Conservation (phyloP, 73 alveolate genomes). For the Paramecium sonneborni region DNA sequence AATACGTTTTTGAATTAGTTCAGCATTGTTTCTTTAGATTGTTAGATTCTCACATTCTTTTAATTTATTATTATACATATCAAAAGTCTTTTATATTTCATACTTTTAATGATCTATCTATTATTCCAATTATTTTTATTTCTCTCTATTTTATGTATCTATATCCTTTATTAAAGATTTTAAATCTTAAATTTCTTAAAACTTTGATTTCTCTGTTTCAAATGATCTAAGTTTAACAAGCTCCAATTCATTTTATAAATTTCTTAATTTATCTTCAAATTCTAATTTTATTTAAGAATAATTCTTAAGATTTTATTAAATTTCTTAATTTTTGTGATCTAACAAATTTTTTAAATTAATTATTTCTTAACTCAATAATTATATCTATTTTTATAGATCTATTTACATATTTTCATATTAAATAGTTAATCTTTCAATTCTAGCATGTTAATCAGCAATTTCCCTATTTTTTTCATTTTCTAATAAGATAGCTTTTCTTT, state of each 20-base stretch:
- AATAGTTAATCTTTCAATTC: slow-evolving; percentile 35
- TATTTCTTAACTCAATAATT: neutral
- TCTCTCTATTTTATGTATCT: neutral
- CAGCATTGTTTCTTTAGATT: slow-evolving; percentile 9
- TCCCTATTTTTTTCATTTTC: slow-evolving; percentile 51
- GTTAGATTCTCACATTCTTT: slow-evolving; percentile 51
- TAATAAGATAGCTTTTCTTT: neutral
- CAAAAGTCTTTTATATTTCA: slow-evolving; percentile 32
- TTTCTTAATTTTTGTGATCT: slow-evolving; percentile 40
- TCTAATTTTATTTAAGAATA: neutral
- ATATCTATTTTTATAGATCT: slow-evolving; percentile 6
- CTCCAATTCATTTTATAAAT: slow-evolving; percentile 24
- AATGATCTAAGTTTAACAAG: neutral
- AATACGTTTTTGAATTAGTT: neutral
- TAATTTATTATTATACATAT: slow-evolving; percentile 16
- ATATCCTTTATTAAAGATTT: neutral
- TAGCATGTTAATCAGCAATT: neutral
- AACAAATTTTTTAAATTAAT: neutral
- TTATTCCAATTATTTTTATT: slow-evolving; percentile 27
- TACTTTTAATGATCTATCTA: slow-evolving; percentile 35
- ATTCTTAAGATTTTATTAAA: neutral
- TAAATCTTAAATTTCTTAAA: slow-evolving; percentile 1
- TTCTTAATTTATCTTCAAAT: slow-evolving; percentile 23
- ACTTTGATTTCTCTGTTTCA: slow-evolving; percentile 26
- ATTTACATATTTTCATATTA: slow-evolving; percentile 28